phyloP scores from a whole-genome alignment of 371 early-diverging fungal species.

The Rhizopus delemar region DNA sequence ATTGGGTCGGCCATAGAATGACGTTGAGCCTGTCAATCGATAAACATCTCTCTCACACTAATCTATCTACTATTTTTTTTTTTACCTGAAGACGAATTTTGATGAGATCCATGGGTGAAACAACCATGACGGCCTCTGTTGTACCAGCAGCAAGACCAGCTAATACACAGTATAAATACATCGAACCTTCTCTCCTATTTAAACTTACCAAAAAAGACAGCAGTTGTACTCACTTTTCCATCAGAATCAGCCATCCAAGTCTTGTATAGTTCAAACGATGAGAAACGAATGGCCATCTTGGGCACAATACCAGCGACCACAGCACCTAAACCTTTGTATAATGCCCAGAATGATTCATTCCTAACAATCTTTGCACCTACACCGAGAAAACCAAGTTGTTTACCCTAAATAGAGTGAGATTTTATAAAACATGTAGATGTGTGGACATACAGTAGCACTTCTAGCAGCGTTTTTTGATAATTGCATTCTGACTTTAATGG shows the following conservation, averaged over 20 bases:
- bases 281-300: constrained; percentile 98
- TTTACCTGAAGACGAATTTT: constrained; percentile 90
- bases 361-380: constrained; percentile 84
- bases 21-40: constrained; percentile 70
- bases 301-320: constrained; percentile 98
- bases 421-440: neutral
- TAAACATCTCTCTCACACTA: neutral
- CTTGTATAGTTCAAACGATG: constrained; percentile 95
- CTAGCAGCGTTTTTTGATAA: constrained; percentile 58
- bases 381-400: constrained; percentile 70
- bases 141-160: constrained; percentile 95
- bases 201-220: constrained; percentile 80
- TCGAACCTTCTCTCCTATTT: neutral
- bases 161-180: constrained; percentile 21
- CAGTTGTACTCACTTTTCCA: constrained; percentile 71
- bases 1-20: constrained; percentile 96
- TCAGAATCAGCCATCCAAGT: constrained; percentile 70
- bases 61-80: neutral
- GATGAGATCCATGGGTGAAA: constrained; percentile 97
- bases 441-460: constrained; percentile 45
- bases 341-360: constrained; percentile 86
- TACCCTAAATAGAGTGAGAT: constrained; percentile 30
- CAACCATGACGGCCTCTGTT: constrained; percentile 95
- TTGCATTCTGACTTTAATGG: constrained; percentile 96
- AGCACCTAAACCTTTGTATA: constrained; percentile 97